Evolutionary conservation across 129 eudicot species (phyloP).

Genomic region (Arctium minus): DNA sequence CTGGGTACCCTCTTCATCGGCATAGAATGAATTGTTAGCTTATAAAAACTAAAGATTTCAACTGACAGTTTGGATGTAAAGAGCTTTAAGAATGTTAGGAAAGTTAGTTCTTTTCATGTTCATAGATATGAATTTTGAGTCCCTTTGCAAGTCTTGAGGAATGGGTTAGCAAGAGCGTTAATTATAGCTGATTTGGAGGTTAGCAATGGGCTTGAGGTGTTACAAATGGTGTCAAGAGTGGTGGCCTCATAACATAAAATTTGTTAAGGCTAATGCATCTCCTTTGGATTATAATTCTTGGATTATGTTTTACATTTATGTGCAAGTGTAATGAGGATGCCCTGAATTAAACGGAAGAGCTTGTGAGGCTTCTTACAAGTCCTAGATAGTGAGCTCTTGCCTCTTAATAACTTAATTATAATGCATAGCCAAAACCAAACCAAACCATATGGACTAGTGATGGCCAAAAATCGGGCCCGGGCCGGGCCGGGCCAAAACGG

Average conservation of each 20-base stretch:
- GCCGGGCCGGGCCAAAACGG: too few relatives aligned
- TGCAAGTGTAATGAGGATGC: neutral
- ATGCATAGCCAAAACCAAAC: neutral
- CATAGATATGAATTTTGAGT: neutral
- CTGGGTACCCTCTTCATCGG: neutral
- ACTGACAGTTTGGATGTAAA: slow-evolving; percentile 4
- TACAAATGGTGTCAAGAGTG: neutral
- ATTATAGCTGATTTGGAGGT: neutral
- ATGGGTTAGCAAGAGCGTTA: neutral
- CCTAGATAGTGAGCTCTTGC: neutral
- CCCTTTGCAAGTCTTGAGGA: neutral
- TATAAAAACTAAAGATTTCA: neutral
- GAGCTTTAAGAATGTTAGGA: neutral
- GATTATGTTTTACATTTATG: neutral
- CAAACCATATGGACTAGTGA: neutral
- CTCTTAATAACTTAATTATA: neutral
- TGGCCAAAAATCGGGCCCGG: too few relatives aligned
- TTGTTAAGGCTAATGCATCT: neutral
- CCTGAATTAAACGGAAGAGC: neutral
- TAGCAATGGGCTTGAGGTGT: neutral
- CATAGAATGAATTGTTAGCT: neutral
- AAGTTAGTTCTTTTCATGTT: neutral
- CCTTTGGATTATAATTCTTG: neutral
- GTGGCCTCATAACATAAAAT: neutral
- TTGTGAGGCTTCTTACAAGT: neutral